These are phyloP conservation scores for Pythium dissotocum DNA, from an alignment of 352 stramenopile genomes.

Conservation along the genomic window DNA sequence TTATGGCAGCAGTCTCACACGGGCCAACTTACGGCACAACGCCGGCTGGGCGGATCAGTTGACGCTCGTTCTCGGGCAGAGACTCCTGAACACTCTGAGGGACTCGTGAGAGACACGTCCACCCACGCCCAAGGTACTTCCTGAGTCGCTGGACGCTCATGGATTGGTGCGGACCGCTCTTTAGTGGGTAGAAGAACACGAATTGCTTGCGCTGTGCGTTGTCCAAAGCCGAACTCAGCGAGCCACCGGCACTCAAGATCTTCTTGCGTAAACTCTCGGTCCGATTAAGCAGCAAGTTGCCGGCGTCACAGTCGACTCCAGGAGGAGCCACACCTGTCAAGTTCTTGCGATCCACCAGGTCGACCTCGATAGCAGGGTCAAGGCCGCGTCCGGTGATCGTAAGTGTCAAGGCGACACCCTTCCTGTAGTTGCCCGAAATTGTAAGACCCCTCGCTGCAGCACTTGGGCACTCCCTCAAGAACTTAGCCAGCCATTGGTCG, in stretches of 20 bases:
- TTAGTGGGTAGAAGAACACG: slow-evolving; percentile 25
- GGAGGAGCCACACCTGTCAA: slow-evolving; percentile 10
- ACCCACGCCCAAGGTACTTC: slow-evolving; percentile 32
- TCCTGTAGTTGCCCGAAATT: slow-evolving; percentile 9
- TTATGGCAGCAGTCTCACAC: no score
- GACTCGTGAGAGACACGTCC: slow-evolving; percentile 27
- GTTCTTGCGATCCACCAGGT: slow-evolving; percentile 21
- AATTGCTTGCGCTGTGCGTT: slow-evolving; percentile 22
- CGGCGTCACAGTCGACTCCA: slow-evolving; percentile 28
- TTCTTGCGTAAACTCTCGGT: slow-evolving; percentile 21
- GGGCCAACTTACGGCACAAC: neutral
- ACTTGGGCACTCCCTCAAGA: neutral
- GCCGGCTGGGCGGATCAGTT: slow-evolving; percentile 2
- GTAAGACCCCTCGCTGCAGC: neutral
- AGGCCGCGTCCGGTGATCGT: neutral
- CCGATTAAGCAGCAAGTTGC: slow-evolving; percentile 28
- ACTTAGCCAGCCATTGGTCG: neutral
- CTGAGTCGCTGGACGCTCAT: slow-evolving; percentile 20
- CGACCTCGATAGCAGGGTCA: slow-evolving; percentile 17
- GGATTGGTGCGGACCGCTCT: slow-evolving; percentile 2
- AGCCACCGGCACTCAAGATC: slow-evolving; percentile 13
- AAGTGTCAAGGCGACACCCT: slow-evolving; percentile 19
- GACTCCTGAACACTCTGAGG: neutral
- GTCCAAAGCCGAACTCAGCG: slow-evolving; percentile 8
- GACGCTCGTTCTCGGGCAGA: slow-evolving; percentile 9